Conservation (phyloP, 768 basidiomycete species). For the Suillus subluteus region DNA sequence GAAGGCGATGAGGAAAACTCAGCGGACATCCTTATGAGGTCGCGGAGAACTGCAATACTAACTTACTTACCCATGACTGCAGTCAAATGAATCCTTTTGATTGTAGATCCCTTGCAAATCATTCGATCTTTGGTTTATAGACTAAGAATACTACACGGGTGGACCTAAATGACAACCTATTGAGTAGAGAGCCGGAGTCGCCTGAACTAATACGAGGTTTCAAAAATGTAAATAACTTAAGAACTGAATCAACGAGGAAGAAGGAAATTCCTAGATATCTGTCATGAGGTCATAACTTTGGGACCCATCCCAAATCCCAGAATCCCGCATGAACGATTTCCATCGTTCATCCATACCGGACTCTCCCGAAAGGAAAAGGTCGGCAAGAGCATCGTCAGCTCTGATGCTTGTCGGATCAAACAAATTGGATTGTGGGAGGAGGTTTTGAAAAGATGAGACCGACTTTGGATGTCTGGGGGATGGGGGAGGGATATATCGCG, state of each 20-base stretch:
- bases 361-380: constrained; percentile 57
- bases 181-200: not conserved
- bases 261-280: not conserved
- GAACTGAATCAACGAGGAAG: not conserved
- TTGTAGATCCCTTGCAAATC: not conserved
- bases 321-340: constrained; percentile 67
- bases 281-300: constrained; percentile 2
- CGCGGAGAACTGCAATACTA: not conserved
- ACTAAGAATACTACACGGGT: not conserved
- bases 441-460: constrained; percentile 21
- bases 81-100: not conserved
- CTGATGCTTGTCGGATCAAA: constrained; percentile 14
- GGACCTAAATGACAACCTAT: not conserved
- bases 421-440: constrained; percentile 20
- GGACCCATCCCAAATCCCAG: constrained; percentile 51
- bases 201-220: not conserved
- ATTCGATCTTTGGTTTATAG: not conserved
- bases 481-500: not conserved
- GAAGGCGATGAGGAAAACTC: constrained; percentile 28
- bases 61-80: not conserved
- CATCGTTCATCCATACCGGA: constrained; percentile 69
- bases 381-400: not conserved
- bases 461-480: not conserved
- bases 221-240: not conserved
- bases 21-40: not conserved